Percentiles rank a stretch among this genome's conserved stretches.
These are phyloP conservation scores for Penicillium sp. DNA, from an alignment of 2,329 filamentous ascomycete genomes.

Conservation along the genomic window DNA sequence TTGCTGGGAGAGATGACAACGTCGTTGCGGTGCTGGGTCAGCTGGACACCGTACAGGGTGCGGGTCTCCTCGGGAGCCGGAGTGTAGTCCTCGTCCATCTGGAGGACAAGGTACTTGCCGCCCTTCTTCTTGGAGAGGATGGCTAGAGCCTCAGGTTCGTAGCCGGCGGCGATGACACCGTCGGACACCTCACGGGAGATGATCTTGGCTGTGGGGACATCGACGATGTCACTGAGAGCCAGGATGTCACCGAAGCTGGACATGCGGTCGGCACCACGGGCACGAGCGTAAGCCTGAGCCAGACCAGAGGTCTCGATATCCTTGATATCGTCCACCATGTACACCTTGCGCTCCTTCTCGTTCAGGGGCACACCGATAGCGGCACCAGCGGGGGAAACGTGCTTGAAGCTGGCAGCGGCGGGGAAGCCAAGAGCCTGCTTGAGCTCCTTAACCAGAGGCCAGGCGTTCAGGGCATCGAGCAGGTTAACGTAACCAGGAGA, in stretches of 20 bases:
- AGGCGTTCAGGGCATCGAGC: constrained; percentile 92
- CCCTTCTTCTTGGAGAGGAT: constrained; percentile 98
- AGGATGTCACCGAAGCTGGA: constrained; percentile 97
- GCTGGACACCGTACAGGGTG: constrained; percentile 83
- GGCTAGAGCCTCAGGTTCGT: constrained; percentile 78
- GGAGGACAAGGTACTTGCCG: constrained; percentile 90
- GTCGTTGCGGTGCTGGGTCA: constrained; percentile 92
- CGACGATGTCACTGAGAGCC: constrained; percentile 85
- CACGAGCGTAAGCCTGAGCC: constrained; percentile 93
- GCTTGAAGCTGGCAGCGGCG: constrained; percentile 97
- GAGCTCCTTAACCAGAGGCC: constrained; percentile 95
- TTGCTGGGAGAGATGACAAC: constrained; percentile 74
- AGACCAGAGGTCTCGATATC: constrained; percentile 82
- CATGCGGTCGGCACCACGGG: constrained; percentile 95
- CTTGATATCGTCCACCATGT: constrained; percentile 94
- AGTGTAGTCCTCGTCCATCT: constrained; percentile 86
- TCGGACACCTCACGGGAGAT: constrained; percentile 98
- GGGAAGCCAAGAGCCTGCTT: constrained; percentile 82
- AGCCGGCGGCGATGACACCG: constrained; percentile 88
- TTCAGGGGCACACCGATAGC: constrained; percentile 87
- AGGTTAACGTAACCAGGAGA: constrained; percentile 97
- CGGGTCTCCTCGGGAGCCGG: constrained; percentile 74
- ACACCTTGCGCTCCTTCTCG: constrained; percentile 89
- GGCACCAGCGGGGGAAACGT: constrained; percentile 93
- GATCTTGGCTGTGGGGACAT: constrained; percentile 91